Evolutionary conservation across 2,329 filamentous ascomycete species (phyloP).

Genomic region (Aspergillus calidoustus): DNA sequence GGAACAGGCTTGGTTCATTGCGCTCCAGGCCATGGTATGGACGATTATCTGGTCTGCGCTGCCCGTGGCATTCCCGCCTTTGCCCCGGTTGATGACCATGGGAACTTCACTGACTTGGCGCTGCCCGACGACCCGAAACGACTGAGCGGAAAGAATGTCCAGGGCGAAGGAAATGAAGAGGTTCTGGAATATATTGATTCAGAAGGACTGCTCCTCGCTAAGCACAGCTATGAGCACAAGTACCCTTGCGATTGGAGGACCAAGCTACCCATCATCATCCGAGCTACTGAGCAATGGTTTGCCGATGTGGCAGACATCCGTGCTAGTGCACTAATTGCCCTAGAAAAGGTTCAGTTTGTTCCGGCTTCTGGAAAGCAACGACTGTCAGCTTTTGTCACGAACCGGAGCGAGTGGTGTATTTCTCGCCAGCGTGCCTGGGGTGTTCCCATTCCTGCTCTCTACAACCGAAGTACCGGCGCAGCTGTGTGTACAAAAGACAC

Average conservation of each 20-base stretch:
- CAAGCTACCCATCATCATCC: slow-evolving; percentile 85
- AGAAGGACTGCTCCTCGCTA: slow-evolving; percentile 65
- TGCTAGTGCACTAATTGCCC: slow-evolving; percentile 68
- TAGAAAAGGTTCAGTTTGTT: slow-evolving; percentile 76
- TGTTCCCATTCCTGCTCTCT: slow-evolving; percentile 91
- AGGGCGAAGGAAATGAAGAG: slow-evolving; percentile 69
- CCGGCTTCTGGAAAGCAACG: slow-evolving; percentile 74
- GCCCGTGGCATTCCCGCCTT: slow-evolving; percentile 72
- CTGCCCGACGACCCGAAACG: slow-evolving; percentile 70
- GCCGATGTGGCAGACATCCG: slow-evolving; percentile 88
- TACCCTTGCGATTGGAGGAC: slow-evolving; percentile 99
- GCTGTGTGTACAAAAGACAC: slow-evolving; percentile 79
- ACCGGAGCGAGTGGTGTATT: slow-evolving; percentile 95
- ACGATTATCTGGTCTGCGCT: slow-evolving; percentile 86
- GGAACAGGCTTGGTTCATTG: slow-evolving; percentile 94
- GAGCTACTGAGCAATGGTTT: slow-evolving; percentile 98
- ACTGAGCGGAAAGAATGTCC: slow-evolving; percentile 73
- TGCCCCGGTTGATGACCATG: slow-evolving; percentile 82
- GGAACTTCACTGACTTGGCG: slow-evolving; percentile 78
- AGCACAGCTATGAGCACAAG: slow-evolving; percentile 80
- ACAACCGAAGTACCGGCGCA: slow-evolving; percentile 68
- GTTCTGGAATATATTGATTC: slow-evolving; percentile 71
- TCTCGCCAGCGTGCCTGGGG: slow-evolving; percentile 96
- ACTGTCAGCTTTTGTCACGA: slow-evolving; percentile 82
- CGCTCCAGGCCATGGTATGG: slow-evolving; percentile 93